Conservation (phyloP, 2,329 filamentous ascomycete genomes). For the Fusarium transvaalense region DNA sequence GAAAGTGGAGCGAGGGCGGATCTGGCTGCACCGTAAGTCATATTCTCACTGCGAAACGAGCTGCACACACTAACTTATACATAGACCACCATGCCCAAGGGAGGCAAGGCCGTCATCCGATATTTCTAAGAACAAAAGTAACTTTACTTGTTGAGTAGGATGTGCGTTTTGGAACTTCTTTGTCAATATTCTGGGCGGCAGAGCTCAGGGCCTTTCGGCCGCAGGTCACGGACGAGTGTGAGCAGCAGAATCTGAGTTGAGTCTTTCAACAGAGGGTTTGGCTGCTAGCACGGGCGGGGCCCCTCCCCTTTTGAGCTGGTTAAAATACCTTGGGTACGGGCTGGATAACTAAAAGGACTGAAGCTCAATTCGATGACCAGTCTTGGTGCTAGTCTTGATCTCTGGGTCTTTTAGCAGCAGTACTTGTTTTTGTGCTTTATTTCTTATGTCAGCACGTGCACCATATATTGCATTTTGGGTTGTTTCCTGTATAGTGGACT, state of each 20-base stretch:
- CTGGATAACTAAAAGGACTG: slow-evolving; percentile 33
- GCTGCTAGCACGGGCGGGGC: slow-evolving; percentile 25
- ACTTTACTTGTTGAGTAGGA: slow-evolving; percentile 31
- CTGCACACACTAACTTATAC: slow-evolving; percentile 34
- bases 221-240: slow-evolving; percentile 38
- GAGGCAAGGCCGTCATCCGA: slow-evolving; percentile 59
- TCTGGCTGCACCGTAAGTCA: slow-evolving; percentile 83
- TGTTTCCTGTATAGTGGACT: slow-evolving; percentile 27
- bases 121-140: slow-evolving; percentile 54
- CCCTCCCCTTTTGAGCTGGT: slow-evolving; percentile 42
- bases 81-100: slow-evolving; percentile 59
- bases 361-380: slow-evolving; percentile 34
- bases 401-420: slow-evolving; percentile 33
- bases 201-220: slow-evolving; percentile 40
- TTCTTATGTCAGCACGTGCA: slow-evolving; percentile 43
- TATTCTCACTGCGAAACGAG: not conserved
- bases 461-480: slow-evolving; percentile 37
- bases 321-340: slow-evolving; percentile 41
- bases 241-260: slow-evolving; percentile 30
- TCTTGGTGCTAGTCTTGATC: slow-evolving; percentile 37
- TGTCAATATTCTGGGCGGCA: slow-evolving; percentile 52
- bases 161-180: slow-evolving; percentile 52
- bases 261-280: slow-evolving; percentile 15
- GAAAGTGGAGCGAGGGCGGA: slow-evolving; percentile 68
- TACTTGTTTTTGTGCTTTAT: slow-evolving; percentile 29